Base-by-base conservation (phyloP, 495 filamentous ascomycete genomes). In the Podospora comata region DNA sequence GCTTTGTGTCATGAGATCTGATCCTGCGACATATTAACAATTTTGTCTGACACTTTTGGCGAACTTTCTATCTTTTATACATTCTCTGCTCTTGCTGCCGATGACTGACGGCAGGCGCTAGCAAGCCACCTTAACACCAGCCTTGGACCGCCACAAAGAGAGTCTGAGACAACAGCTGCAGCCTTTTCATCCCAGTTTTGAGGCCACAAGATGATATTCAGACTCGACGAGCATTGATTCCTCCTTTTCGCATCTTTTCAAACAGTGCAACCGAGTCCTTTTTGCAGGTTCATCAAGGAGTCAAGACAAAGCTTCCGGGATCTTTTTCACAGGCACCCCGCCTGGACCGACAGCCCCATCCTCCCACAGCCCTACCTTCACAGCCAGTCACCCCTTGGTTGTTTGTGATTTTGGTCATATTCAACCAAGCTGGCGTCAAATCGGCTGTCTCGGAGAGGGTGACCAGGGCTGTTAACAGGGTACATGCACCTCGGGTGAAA, bases 401-500 rank as follows among this genome's bases (percentile, higher is more conserved):
- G 6, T 48, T 48, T 48, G 39, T 48, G 39, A 48, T 48, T 18
- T 48, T 11, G 39, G 34, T 48, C 9, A 48, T 48, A 11, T 48
- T 48, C 39, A 48, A 48, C 13, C 39, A 48, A 48, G 13, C 39
- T 48, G 39, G 39, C 39, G 39, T 48, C 39, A 48, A 19, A 39
- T 62, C n/a, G 28, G 39, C 39, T 16, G 39, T 48, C 39, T 48
- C 39, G 15, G 28, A 58, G 53, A 54, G 30, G 23, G 53, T 30
- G 39, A 28, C 18, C 20, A 48, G 62, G 30, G 11, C 23, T 63
- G 71, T 66, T 75, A 73, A 67, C 65, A 62, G 57, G 60, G 30
- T 70, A 73, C 73, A 16, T 15, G 60, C 56, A 4, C 9, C 3
- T 19, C 48, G 28, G n/a, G 23, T 26, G 18, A 5, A 13, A 18